These are phyloP conservation scores for Peltaster fructicola DNA, from an alignment of 2,329 filamentous ascomycete species.

Conservation along the genomic window DNA sequence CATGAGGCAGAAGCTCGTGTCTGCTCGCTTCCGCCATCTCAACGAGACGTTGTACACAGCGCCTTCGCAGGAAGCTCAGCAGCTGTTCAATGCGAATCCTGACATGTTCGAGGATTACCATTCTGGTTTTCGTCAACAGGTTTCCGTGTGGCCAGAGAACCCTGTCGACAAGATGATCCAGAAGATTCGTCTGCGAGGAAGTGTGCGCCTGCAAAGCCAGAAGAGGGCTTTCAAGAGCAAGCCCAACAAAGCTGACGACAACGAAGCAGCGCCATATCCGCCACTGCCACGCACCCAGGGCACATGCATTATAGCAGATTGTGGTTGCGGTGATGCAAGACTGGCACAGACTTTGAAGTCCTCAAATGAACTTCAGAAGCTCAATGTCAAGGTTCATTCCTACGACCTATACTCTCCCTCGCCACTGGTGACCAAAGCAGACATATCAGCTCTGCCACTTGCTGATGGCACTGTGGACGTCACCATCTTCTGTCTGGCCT, in stretches of 20 bases:
- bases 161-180: conserved; percentile 75
- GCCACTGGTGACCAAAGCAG: conserved; percentile 65
- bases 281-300: conserved; percentile 57
- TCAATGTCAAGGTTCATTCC: conserved; percentile 60
- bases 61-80: conserved; percentile 66
- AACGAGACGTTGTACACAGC: conserved; percentile 94
- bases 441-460: conserved; percentile 71
- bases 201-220: conserved; percentile 23
- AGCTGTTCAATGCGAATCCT: conserved; percentile 66
- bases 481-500: conserved; percentile 82
- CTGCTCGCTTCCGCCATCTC: conserved; percentile 88
- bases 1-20: conserved; percentile 89
- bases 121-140: conserved; percentile 86
- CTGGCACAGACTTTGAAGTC: conserved; percentile 52
- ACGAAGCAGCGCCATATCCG: conserved; percentile 9
- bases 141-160: conserved; percentile 91
- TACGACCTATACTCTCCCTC: conserved; percentile 73
- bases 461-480: conserved; percentile 62
- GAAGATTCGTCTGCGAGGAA: conserved; percentile 51
- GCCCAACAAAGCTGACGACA: conserved; percentile 24
- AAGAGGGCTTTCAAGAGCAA: conserved; percentile 18
- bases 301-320: conserved; percentile 64
- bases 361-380: conserved; percentile 36
- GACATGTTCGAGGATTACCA: conserved; percentile 96
- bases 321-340: conserved; percentile 84